Conservation (phyloP, 306 rosid genomes). For the Cajanus cajan region DNA sequence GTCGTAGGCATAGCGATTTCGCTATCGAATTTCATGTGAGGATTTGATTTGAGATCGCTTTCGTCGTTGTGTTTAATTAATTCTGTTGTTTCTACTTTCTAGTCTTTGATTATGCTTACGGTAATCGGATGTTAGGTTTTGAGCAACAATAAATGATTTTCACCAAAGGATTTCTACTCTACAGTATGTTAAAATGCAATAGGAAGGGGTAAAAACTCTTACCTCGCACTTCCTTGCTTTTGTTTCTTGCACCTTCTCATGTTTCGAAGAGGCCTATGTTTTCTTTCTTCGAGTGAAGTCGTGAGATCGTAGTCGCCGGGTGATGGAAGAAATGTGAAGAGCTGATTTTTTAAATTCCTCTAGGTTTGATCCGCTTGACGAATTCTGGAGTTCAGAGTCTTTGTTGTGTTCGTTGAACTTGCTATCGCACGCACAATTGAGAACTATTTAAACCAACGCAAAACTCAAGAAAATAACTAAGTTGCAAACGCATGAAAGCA, state of each 20-base stretch:
- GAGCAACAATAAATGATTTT: conserved; percentile 5
- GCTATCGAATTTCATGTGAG: neutral
- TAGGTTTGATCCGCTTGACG: neutral
- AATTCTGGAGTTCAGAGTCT: neutral
- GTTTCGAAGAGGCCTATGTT: too few species aligned
- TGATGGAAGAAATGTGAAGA: neutral
- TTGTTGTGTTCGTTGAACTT: neutral
- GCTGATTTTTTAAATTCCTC: neutral
- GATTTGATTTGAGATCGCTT: neutral
- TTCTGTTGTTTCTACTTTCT: neutral
- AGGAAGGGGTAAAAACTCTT: neutral
- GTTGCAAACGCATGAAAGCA: neutral
- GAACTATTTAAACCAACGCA: neutral
- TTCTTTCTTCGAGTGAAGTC: too few species aligned
- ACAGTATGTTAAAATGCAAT: neutral
- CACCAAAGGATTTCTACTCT: neutral
- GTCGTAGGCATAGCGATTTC: neutral
- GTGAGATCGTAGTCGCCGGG: neutral
- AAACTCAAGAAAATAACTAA: neutral
- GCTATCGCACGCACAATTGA: neutral
- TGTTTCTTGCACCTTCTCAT: too few species aligned
- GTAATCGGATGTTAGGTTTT: neutral
- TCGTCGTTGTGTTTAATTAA: neutral
- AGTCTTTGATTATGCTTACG: neutral
- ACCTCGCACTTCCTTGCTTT: neutral